Base-by-base conservation (phyloP, 192 early-diverging fungal genomes). In the Chytriomyces sp. region DNA sequence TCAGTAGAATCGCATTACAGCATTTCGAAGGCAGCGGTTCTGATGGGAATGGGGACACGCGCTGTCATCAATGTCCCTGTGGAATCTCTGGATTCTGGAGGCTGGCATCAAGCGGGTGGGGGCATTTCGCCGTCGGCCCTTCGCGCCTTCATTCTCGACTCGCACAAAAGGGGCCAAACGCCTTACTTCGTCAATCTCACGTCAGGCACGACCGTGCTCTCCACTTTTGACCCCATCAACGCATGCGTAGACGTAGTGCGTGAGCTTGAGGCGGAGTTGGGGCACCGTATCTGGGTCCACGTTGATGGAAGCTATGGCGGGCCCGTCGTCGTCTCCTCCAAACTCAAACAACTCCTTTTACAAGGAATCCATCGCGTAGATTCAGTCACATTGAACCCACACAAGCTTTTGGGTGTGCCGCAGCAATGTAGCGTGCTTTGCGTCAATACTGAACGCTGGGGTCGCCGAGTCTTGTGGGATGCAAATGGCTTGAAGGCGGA, bases 151-250 rank as follows among this genome's bases (percentile, higher is more conserved):
- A 36, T 64, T 3, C 59, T 28, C 5, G n/a, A 44, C 4, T 36
- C 72, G 14, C 19, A 49, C 44, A 75, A 64, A 5, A 19, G 64
- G 0, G 89, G 84, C 19, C 83, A 83, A 6, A 78, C 79, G 10
- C 93, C 93, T 17, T 93, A 92, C 61, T 93, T 93, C 69, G 86
- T 94, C 73, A 92, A 91, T 73, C 89, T 88, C 7, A 94, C 93
- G 0, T 86, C 90, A 40, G 93, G 93, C 38, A 94, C 93, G 3
- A 94, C 92, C 3, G 92, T 94, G 17, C 75, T 94, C 64, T 89
- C 91, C 14, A 87, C 93, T 0, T 93, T 91, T 75, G 93, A 94
- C 65, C 89, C 89, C 5, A 77, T 93, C 28, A 73, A 72, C 2
- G 80, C 69, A 22, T 89, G 91, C 37, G 83, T 82, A 0, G 71